Base-by-base conservation (phyloP, 2,329 filamentous ascomycete species). In the Aspergillus clavatus region DNA sequence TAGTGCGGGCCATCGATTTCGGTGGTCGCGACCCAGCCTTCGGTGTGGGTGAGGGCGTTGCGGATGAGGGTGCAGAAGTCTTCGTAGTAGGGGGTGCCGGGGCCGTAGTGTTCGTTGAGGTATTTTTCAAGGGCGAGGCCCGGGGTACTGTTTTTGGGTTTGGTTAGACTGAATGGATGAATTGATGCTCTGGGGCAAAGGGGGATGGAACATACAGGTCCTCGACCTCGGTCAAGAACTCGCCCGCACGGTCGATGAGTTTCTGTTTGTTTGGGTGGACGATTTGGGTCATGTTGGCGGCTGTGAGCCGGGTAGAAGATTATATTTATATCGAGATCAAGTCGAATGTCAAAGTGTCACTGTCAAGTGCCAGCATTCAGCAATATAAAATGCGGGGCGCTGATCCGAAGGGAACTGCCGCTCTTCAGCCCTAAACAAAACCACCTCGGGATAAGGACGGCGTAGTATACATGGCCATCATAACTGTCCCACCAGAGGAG, bases 1-100 rank as follows among this genome's bases (percentile, higher is more conserved):
- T 78, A 79, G 49, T 68, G 71, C 7, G 61, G 64, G 1, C 75
- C 75, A 28, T 70, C 62, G 35, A 76, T 53, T 48, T 72, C 67
- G 16, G 63, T 67, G 26, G 63, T 63, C 2, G 72, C 73, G 0
- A 72, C 65, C 73, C 72, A 76, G 33, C 71, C 72, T 51, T 76
- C 71, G 16, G 52, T 44, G 23, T 50, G 42, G 5, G 59, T 24
- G 2, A 76, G 59, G 2, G 71, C 73, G 31, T 63, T 50, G 29
- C 60, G 62, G 41, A 74, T 66, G 28, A 66, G 62, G 7, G 38
- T 26, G 50, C 69, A 68, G 27, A 76, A 63, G 41, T 70, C 66
- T 2, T 74, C 69, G 54, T 74, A 75, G 50, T 63, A 70, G 1
- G 58, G 45, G 42, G 60, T 74, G 1, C 70, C 71, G 0, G 69